phyloP scores from a whole-genome alignment of 2,329 filamentous ascomycete species.

The Pestalotiopsis sp. region DNA sequence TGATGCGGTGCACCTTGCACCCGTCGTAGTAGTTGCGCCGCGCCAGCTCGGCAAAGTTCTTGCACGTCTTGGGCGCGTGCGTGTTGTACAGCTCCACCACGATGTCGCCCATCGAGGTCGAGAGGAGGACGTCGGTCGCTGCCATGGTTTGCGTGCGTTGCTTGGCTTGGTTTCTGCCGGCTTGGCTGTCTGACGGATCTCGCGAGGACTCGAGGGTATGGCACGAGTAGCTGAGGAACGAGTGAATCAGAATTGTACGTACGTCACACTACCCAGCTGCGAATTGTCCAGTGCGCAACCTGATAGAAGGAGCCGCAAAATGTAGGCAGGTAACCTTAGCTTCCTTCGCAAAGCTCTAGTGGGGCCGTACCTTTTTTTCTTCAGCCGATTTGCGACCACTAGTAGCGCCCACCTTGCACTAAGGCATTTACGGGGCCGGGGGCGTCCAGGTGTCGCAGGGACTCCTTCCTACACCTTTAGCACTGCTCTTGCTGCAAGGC shows the following conservation, averaged over 20 bases:
- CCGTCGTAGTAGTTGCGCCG: slow-evolving; percentile 85
- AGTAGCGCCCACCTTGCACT: not conserved
- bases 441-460: too few species aligned
- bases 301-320: too few species aligned
- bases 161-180: not conserved
- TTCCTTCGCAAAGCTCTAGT: not conserved
- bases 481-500: not conserved
- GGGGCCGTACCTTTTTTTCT: not conserved
- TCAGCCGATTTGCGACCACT: not conserved
- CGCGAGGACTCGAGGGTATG: too few species aligned
- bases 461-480: not conserved
- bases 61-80: slow-evolving; percentile 88
- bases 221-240: too few species aligned
- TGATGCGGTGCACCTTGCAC: slow-evolving; percentile 90
- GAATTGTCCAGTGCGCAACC: too few species aligned
- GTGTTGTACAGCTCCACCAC: slow-evolving; percentile 85
- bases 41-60: slow-evolving; percentile 82
- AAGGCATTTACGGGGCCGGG: not conserved
- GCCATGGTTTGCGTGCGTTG: slow-evolving; percentile 51
- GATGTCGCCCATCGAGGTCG: slow-evolving; percentile 87
- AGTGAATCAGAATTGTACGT: too few species aligned
- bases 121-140: slow-evolving; percentile 73
- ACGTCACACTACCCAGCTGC: too few species aligned
- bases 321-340: too few species aligned
- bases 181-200: not conserved